Evolutionary conservation across 495 filamentous ascomycete species (phyloP).

Genomic region (Neurospora pannonica): DNA sequence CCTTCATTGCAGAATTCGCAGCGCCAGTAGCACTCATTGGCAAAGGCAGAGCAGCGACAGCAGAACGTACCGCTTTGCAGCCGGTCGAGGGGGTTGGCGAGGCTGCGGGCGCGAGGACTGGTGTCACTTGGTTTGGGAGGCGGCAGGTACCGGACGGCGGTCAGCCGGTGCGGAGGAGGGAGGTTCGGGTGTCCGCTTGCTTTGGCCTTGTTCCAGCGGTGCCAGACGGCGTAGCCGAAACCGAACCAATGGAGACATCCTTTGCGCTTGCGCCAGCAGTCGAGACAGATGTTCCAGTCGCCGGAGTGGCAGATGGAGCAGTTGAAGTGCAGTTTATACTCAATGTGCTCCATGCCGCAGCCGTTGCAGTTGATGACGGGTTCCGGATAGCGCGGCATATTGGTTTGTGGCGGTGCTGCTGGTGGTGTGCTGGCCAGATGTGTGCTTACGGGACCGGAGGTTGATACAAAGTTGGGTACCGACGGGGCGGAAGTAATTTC

Average conservation of each 20-base stretch:
- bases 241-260: conserved; percentile 76
- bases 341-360: conserved; percentile 57
- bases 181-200: conserved; percentile 15
- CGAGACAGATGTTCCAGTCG: conserved; percentile 63
- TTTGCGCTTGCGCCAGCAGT: conserved; percentile 63
- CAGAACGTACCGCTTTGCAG: conserved; percentile 81
- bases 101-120: conserved; percentile 33
- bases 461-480: conserved; percentile 7
- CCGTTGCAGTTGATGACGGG: conserved; percentile 62
- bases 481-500: conserved; percentile 8
- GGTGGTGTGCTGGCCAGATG: neutral
- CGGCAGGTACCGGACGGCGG: conserved; percentile 55
- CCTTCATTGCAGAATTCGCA: conserved; percentile 78
- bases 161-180: conserved; percentile 55
- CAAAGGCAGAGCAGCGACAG: conserved; percentile 55
- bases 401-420: conserved; percentile 13
- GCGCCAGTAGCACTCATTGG: conserved; percentile 76
- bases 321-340: conserved; percentile 74
- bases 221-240: conserved; percentile 55
- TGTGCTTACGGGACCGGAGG: conserved; percentile 10
- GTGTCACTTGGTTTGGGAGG: conserved; percentile 20
- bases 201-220: conserved; percentile 40
- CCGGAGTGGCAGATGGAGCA: conserved; percentile 62
- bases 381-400: conserved; percentile 48
- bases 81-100: conserved; percentile 52